Base-by-base conservation (phyloP, 163 green algal genomes). In the Trebouxiophyceae sp. region DNA sequence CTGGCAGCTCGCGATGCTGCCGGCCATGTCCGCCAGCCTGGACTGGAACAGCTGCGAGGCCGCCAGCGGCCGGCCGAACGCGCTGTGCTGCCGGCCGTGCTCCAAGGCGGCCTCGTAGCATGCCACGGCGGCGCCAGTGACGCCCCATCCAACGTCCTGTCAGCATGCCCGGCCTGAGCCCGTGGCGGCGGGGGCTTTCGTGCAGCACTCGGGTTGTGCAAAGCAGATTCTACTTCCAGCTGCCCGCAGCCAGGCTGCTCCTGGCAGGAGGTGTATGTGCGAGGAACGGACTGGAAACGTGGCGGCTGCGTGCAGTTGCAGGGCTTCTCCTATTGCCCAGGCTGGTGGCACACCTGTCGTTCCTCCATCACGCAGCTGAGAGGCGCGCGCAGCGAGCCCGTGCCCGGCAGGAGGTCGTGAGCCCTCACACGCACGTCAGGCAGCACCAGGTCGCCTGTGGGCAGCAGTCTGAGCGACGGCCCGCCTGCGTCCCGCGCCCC, bases 131-230 rank as follows among this genome's bases (percentile, higher is more conserved):
- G 59, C 59, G n/a, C 59, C 59, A 19, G 33, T 65, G 5, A 55
- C 59, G 33, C 59, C 59, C 59, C 59, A 65, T 4, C 30, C 31
- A 29, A 65, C 54, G 59, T 31, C 59, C 24, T 50, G 39, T 16
- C 8, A n/a, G 39, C 8, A 8, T 16, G 39, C 8, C 8, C 8
- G 16, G 8, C 8, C 39, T 16, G 8, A n/a, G 8, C 8, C 16
- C 16, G 39, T 50, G 39, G 16, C 8, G 8, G 8, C 39, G 16
- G 8, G 39, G 8, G 8, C 39, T 50, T 8, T 8, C 8, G 39
- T 50, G 8, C 16, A 16, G 16, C 39, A 50, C 39, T 50, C 8
- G 8, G 39, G 8, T 16, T n/a, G 39, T 50, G 39, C 8, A n/a
- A 8, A 50, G 39, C 16, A 16, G 39, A 8, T 50, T 50, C 8